Evolutionary conservation across 257 asterid genomes (phyloP).

Genomic region (Nicotiana attenuata): DNA sequence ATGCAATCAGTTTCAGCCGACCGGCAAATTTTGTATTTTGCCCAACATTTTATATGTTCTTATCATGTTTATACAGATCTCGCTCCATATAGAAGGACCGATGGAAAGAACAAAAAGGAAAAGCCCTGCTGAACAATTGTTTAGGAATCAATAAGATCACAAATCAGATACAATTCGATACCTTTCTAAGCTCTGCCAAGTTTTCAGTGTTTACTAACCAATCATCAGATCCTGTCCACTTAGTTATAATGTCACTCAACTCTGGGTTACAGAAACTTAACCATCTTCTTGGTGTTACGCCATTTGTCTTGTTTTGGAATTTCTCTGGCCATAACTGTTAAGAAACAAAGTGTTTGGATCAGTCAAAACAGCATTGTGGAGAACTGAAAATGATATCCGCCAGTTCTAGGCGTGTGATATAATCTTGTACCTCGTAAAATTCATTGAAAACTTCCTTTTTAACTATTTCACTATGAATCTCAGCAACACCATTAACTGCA

Average conservation of each 20-base stretch:
- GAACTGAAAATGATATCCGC: neutral
- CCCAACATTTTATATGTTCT: neutral
- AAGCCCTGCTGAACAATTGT: neutral
- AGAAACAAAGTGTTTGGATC: neutral
- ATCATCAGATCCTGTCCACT: constrained; percentile 66
- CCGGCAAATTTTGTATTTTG: too few relatives aligned
- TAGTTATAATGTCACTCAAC: constrained; percentile 57
- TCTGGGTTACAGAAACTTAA: constrained; percentile 68
- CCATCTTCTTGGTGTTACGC: constrained; percentile 93
- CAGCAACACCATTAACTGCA: constrained; percentile 89
- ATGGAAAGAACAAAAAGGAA: neutral
- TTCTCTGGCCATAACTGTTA: constrained; percentile 52
- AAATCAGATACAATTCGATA: constrained; percentile 13
- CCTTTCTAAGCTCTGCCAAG: constrained; percentile 68
- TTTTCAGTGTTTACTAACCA: constrained; percentile 70
- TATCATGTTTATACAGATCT: neutral
- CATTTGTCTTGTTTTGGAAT: constrained; percentile 83
- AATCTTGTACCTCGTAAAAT: constrained; percentile 52
- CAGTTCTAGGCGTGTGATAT: neutral
- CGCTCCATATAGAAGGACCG: neutral
- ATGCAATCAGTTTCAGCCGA: too few relatives aligned
- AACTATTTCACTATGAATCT: constrained; percentile 79
- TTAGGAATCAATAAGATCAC: too few relatives aligned
- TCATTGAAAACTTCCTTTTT: constrained; percentile 73
- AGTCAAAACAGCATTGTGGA: neutral